phyloP scores from a whole-genome alignment of 192 early-diverging fungal species.

The Coemansia sp. region DNA sequence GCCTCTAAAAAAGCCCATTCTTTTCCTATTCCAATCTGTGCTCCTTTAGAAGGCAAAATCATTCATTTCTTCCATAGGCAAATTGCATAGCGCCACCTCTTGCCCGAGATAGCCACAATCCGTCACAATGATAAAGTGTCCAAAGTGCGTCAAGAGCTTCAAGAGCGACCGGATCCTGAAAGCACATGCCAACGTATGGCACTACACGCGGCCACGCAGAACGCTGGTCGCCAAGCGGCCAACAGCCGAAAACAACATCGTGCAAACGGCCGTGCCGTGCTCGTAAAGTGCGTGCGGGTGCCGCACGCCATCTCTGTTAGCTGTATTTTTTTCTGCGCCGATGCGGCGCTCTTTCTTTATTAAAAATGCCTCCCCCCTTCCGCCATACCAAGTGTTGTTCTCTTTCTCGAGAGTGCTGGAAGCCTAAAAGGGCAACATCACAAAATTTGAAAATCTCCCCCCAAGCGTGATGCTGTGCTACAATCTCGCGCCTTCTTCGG shows the following conservation, averaged over 20 bases:
- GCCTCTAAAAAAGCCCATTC: neutral
- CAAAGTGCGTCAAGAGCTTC: conserved; percentile 45
- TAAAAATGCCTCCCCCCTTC: too few species aligned
- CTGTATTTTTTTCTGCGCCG: neutral
- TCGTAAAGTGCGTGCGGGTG: neutral
- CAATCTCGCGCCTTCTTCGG: too few species aligned
- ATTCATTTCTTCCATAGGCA: conserved; percentile 4
- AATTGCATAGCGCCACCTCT: conserved; percentile 3
- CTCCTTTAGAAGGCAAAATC: neutral
- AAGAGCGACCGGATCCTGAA: conserved; percentile 15
- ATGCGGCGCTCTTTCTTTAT: too few species aligned
- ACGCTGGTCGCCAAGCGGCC: conserved; percentile 1
- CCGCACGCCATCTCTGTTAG: conserved; percentile 1
- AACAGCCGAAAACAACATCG: neutral
- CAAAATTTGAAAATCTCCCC: too few species aligned
- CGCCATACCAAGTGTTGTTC: too few species aligned
- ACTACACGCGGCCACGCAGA: conserved; percentile 27
- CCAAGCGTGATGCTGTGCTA: too few species aligned
- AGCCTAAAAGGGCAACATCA: too few species aligned
- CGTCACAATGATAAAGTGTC: conserved; percentile 31
- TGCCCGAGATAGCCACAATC: neutral
- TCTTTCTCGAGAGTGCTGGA: too few species aligned
- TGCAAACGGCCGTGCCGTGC: conserved; percentile 5
- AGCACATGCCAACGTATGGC: conserved; percentile 48
- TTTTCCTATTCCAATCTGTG: neutral